phyloP scores from a whole-genome alignment of 2,329 filamentous ascomycete genomes.

The Scedosporium apiospermum region DNA sequence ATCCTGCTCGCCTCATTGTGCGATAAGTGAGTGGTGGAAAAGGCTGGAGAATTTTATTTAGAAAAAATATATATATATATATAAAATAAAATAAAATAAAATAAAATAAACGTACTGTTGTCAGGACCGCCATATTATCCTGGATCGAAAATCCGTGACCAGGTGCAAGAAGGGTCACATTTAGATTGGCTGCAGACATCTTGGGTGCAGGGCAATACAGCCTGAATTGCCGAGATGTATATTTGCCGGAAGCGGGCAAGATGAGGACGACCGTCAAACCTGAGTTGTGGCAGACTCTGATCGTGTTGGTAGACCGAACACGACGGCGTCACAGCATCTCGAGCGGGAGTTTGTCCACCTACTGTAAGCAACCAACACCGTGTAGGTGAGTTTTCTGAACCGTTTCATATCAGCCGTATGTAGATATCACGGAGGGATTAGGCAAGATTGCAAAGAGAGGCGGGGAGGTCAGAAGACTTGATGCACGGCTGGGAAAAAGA shows the following conservation, averaged over 20 bases:
- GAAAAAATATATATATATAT: too few relatives aligned
- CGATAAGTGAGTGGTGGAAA: not conserved
- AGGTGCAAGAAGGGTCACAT: conserved; percentile 1
- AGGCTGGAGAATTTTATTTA: not conserved
- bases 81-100: too few relatives aligned
- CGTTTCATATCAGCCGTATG: not conserved
- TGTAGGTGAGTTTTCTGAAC: not conserved
- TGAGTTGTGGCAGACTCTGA: not conserved
- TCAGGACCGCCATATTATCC: not conserved
- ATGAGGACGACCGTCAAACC: not conserved
- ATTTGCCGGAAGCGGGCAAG: not conserved
- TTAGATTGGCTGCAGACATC: not conserved
- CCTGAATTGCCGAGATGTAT: conserved; percentile 5
- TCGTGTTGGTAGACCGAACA: not conserved
- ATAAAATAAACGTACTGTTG: not conserved
- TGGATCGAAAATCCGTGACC: not conserved
- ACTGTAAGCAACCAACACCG: not conserved
- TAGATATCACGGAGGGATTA: not conserved
- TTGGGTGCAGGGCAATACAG: not conserved
- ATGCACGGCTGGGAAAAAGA: not conserved
- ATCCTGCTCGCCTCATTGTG: not conserved
- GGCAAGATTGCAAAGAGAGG: not conserved
- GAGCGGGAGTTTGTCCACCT: not conserved
- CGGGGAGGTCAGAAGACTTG: not conserved
- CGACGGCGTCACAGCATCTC: too few relatives aligned